Evolutionary conservation across 768 basidiomycete species (phyloP).

Genomic region (Mrakia gelida): DNA sequence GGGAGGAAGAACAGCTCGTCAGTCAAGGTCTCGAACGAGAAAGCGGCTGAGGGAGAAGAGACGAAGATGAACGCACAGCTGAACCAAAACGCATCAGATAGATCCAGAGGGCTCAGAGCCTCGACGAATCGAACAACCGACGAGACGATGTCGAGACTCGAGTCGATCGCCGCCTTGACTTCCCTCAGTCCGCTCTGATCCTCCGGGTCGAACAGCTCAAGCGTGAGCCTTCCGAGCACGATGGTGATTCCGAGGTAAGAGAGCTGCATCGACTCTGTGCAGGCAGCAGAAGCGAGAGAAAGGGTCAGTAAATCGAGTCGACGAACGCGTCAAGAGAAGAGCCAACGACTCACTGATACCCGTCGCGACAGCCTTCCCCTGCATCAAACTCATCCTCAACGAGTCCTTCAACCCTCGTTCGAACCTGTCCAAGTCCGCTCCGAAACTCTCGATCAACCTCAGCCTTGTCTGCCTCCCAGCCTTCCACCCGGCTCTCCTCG

Average conservation of each 20-base stretch:
- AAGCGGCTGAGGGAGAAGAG: no score
- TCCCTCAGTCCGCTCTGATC: conserved; percentile 20
- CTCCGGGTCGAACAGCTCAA: conserved; percentile 28
- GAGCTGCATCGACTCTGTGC: conserved; percentile 32
- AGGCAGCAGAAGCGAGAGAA: not conserved
- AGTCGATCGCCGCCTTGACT: conserved; percentile 9
- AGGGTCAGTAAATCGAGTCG: not conserved
- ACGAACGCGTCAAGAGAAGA: not conserved
- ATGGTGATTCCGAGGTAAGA: conserved; percentile 29
- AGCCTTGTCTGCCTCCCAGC: conserved; percentile 18
- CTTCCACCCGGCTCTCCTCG: conserved; percentile 13
- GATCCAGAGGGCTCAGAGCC: conserved; percentile 21
- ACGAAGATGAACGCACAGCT: not conserved
- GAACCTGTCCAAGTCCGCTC: conserved; percentile 22
- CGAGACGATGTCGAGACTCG: conserved; percentile 25
- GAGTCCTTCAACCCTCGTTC: conserved; percentile 4
- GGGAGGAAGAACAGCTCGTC: no score
- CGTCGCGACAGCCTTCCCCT: conserved; percentile 6
- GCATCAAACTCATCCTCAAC: conserved; percentile 12
- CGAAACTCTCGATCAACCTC: conserved; percentile 29
- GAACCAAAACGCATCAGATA: conserved; percentile 25
- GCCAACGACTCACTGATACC: conserved; percentile 25
- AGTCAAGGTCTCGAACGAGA: no score
- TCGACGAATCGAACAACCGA: conserved; percentile 24
- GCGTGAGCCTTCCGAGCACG: conserved; percentile 27